Evolutionary conservation across 495 filamentous ascomycete species (phyloP).

Genomic region (Articulospora tetracladia): DNA sequence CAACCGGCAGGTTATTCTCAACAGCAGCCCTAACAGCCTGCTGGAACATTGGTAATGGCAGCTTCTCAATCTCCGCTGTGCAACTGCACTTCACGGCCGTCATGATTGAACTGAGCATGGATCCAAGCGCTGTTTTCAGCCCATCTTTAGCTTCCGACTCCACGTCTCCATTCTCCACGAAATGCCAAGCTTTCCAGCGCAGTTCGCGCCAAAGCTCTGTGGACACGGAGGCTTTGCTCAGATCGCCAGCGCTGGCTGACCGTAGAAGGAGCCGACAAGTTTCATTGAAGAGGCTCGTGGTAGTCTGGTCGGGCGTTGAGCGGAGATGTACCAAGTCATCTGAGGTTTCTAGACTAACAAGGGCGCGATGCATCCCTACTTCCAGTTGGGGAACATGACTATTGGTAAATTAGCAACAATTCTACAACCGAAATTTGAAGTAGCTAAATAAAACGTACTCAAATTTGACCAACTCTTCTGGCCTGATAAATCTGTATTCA

Average conservation of each 20-base stretch:
- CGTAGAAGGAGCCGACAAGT: conserved; percentile 46
- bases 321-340: conserved; percentile 42
- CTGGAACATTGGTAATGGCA: not conserved
- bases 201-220: conserved; percentile 51
- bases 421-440: not conserved
- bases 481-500: conserved; percentile 52
- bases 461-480: conserved; percentile 35
- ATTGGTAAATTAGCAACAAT: not conserved
- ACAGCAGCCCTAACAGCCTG: not conserved
- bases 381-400: conserved; percentile 45
- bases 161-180: conserved; percentile 46
- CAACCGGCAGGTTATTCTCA: no score
- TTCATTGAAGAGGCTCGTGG: conserved; percentile 47
- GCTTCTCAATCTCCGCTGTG: not conserved
- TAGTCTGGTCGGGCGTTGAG: conserved; percentile 52
- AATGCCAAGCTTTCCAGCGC: conserved; percentile 58
- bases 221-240: conserved; percentile 20
- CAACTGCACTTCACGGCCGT: not conserved
- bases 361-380: conserved; percentile 53
- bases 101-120: not conserved
- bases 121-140: conserved; percentile 9
- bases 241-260: conserved; percentile 27
- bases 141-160: conserved; percentile 56
- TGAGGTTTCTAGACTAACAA: conserved; percentile 43
- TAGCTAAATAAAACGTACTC: conserved; percentile 30